Evolutionary conservation across 768 basidiomycete genomes (phyloP).

Genomic region (Russula olivacea): DNA sequence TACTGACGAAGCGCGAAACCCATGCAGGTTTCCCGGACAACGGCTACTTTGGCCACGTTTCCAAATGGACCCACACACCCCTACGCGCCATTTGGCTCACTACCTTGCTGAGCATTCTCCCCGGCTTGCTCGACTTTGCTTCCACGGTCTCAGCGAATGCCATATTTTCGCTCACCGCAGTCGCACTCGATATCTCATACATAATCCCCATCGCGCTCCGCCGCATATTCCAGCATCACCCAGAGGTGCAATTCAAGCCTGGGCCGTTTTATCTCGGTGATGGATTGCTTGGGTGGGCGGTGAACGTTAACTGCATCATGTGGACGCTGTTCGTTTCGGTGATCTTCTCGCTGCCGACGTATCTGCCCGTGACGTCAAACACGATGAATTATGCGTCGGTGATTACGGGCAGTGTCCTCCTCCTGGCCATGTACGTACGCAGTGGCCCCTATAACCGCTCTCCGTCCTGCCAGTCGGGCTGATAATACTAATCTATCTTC

Average conservation of each 20-base stretch:
- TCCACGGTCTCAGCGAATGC: conserved; percentile 72
- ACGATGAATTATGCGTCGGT: conserved; percentile 83
- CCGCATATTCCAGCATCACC: conserved; percentile 61
- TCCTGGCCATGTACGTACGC: conserved; percentile 31
- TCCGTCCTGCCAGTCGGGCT: neutral
- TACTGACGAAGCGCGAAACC: neutral
- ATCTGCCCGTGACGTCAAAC: conserved; percentile 56
- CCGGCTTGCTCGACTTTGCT: conserved; percentile 70
- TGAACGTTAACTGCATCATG: conserved; percentile 57
- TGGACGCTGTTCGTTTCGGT: conserved; percentile 68
- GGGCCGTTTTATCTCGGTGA: conserved; percentile 84
- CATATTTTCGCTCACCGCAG: conserved; percentile 76
- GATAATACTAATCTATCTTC: neutral
- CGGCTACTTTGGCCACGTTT: conserved; percentile 70
- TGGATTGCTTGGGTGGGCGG: conserved; percentile 54
- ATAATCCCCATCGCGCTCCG: conserved; percentile 77
- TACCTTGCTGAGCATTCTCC: conserved; percentile 60
- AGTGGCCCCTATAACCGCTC: neutral
- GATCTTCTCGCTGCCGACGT: conserved; percentile 68
- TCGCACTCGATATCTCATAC: conserved; percentile 73
- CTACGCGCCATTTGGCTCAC: conserved; percentile 71
- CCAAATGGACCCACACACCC: conserved; percentile 60
- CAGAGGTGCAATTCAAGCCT: conserved; percentile 78
- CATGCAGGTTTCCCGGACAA: conserved; percentile 61
- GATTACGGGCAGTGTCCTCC: conserved; percentile 34